These are phyloP conservation scores for Tagetes erecta DNA, from an alignment of 129 eudicot species.

Conservation along the genomic window DNA sequence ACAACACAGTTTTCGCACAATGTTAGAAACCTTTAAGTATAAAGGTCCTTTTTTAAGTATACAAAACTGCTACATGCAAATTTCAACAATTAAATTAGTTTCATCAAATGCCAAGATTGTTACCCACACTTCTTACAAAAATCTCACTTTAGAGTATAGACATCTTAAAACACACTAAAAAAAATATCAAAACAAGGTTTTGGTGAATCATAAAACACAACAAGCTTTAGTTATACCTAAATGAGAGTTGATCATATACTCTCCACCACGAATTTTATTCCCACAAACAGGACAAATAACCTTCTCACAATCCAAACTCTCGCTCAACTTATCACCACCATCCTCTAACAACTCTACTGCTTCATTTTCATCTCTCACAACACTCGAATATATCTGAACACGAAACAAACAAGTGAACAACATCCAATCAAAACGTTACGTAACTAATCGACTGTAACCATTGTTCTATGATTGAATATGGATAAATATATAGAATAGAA, in stretches of 20 bases:
- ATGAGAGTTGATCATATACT: conserved; percentile 69
- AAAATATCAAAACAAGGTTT: neutral
- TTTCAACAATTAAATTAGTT: too few relatives aligned
- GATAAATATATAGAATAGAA: neutral
- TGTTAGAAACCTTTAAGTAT: too few relatives aligned
- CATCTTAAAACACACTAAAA: neutral
- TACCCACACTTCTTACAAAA: too few relatives aligned
- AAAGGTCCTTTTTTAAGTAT: too few relatives aligned
- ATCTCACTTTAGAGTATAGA: too few relatives aligned
- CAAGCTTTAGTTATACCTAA: conserved; percentile 46
- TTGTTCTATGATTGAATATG: neutral
- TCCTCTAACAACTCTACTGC: conserved; percentile 18
- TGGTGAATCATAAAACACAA: neutral
- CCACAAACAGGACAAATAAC: conserved; percentile 85
- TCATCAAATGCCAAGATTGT: too few relatives aligned
- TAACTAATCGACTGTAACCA: neutral
- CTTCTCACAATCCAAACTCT: conserved; percentile 32
- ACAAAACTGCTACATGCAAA: too few relatives aligned
- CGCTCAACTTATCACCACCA: conserved; percentile 6
- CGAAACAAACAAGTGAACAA: conserved; percentile 14
- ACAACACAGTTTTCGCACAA: too few relatives aligned
- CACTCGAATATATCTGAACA: conserved; percentile 35
- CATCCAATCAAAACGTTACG: neutral
- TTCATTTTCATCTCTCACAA: conserved; percentile 38
- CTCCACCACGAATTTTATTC: conserved; percentile 51